A percentile compares a stretch with the other conserved stretches of the same genome.
Evolutionary conservation across 495 filamentous ascomycete genomes (phyloP).

Genomic region (Hypoxylon trugodes): DNA sequence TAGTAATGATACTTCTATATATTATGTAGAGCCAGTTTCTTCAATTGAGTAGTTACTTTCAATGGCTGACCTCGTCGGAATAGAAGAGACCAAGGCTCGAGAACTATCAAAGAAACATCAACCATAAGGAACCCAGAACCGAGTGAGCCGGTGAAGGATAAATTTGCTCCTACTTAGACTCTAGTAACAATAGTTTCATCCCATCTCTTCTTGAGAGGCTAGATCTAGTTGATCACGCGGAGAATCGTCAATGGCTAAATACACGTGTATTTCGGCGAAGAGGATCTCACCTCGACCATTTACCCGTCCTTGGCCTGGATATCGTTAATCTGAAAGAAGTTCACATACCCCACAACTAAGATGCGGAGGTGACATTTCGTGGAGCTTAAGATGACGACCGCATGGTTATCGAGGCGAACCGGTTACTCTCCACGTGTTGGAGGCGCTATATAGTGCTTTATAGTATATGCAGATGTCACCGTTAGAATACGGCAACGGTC

Average conservation of each 20-base stretch:
- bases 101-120: no score
- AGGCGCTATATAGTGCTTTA: constrained; percentile 7
- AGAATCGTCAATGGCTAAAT: constrained; percentile 38
- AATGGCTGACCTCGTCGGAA: no score
- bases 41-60: no score
- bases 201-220: constrained; percentile 6
- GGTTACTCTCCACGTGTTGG: constrained; percentile 29
- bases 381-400: constrained; percentile 34
- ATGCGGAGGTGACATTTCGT: constrained; percentile 36
- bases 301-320: constrained; percentile 41
- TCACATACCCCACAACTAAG: constrained; percentile 35
- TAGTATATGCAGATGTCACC: constrained; percentile 16
- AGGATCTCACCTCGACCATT: constrained; percentile 37
- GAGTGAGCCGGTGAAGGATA: neutral
- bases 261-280: constrained; percentile 30
- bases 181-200: constrained; percentile 3
- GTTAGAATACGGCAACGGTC: constrained; percentile 23
- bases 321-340: constrained; percentile 34
- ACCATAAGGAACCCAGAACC: no score
- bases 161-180: neutral
- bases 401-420: constrained; percentile 12
- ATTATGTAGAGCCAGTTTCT: no score
- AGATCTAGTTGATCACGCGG: constrained; percentile 21
- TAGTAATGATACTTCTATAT: no score
- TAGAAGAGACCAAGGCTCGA: no score